phyloP scores from a whole-genome alignment of 768 basidiomycete species.

The Rubroboletus pulcherrimus region DNA sequence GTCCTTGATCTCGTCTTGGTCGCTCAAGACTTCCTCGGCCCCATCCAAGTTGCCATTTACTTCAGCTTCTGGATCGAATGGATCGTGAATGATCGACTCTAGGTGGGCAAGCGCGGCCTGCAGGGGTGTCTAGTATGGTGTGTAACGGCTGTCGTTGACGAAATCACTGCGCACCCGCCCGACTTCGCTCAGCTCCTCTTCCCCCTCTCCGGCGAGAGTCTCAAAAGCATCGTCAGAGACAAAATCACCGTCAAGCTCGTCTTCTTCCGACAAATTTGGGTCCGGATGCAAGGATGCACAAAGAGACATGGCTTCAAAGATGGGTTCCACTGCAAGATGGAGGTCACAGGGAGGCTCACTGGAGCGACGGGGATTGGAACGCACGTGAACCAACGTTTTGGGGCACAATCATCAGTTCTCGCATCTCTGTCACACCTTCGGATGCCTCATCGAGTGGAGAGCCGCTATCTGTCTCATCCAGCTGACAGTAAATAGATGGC shows the following conservation, averaged over 20 bases:
- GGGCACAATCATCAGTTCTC: conserved; percentile 80
- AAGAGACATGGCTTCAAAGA: conserved; percentile 81
- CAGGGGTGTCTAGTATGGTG: conserved; percentile 72
- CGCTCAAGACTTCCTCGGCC: conserved; percentile 14
- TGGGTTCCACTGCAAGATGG: conserved; percentile 59
- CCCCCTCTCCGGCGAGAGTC: conserved; percentile 53
- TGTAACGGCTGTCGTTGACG: conserved; percentile 68
- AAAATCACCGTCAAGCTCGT: conserved; percentile 52
- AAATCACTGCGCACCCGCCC: conserved; percentile 95
- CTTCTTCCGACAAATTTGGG: conserved; percentile 38
- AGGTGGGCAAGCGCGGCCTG: conserved; percentile 82
- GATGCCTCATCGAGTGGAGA: conserved; percentile 34
- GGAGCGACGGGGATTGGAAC: conserved; percentile 28
- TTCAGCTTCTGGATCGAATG: conserved; percentile 19
- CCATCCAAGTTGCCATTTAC: conserved; percentile 16
- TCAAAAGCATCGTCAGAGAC: conserved; percentile 46
- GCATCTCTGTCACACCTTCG: conserved; percentile 50
- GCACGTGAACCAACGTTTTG: conserved; percentile 52
- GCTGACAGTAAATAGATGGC: conserved; percentile 88
- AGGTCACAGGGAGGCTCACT: neutral
- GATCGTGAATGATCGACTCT: conserved; percentile 75
- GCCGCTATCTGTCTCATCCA: conserved; percentile 60
- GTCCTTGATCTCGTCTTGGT: conserved; percentile 10
- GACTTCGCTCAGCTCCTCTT: conserved; percentile 76
- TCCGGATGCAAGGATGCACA: conserved; percentile 89